These are phyloP conservation scores for Pyrrhoderma lamaoense DNA, from an alignment of 1,284 basidiomycete species.

Conservation along the genomic window DNA sequence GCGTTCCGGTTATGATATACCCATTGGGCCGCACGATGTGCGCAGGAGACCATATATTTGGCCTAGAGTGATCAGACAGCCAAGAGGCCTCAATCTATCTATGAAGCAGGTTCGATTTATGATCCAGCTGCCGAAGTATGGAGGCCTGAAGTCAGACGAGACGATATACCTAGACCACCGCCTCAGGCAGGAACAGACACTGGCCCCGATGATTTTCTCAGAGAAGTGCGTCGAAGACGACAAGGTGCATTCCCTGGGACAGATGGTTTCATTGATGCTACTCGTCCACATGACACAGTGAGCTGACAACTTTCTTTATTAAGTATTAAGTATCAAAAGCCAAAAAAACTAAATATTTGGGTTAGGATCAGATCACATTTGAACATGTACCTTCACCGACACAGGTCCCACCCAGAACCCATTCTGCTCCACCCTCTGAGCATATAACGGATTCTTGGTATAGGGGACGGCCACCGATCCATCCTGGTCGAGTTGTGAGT, in stretches of 20 bases:
- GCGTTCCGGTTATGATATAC: background rate
- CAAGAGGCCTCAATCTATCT: background rate
- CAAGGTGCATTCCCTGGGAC: background rate
- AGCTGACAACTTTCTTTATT: background rate
- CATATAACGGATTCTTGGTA: too few relatives aligned
- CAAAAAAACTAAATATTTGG: background rate
- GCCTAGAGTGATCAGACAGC: background rate
- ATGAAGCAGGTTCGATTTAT: background rate
- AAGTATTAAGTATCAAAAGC: too few relatives aligned
- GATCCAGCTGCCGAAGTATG: background rate
- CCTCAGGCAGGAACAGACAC: conserved; percentile 7
- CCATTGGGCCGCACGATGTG: background rate
- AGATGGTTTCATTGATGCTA: conserved; percentile 13
- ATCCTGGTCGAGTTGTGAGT: too few relatives aligned
- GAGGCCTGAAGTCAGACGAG: background rate
- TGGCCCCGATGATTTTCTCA: conserved; percentile 16
- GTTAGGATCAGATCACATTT: too few relatives aligned
- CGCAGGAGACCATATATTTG: background rate
- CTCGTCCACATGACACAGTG: background rate
- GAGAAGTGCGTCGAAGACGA: conserved; percentile 2
- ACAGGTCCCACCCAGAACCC: background rate
- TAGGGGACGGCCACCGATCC: too few relatives aligned
- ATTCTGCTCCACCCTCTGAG: conserved; percentile 9
- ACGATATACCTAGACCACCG: background rate
- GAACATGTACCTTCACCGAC: background rate